Conservation (phyloP, 805 yeast species). For the Ogataea kodamae region DNA sequence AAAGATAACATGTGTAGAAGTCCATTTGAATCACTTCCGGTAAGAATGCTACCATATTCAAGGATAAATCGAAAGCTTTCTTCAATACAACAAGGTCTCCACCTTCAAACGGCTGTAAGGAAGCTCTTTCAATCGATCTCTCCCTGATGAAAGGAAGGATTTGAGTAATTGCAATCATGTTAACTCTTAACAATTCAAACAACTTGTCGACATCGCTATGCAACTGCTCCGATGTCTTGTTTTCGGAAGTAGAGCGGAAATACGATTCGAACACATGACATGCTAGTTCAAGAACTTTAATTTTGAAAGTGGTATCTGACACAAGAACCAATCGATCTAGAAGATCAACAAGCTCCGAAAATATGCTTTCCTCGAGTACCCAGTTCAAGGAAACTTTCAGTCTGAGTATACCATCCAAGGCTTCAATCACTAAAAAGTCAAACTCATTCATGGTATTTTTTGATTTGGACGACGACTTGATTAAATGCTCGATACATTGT, state of each 20-base stretch:
- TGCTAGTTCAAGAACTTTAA: slow-evolving; percentile 46
- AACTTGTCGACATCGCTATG: slow-evolving; percentile 67
- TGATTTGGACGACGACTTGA: slow-evolving; percentile 35
- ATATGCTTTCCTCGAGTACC: slow-evolving; percentile 62
- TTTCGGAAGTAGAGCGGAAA: slow-evolving; percentile 34
- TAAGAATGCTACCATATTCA: slow-evolving; percentile 60
- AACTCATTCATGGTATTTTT: slow-evolving; percentile 20
- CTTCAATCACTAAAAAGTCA: slow-evolving; percentile 38
- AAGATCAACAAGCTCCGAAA: slow-evolving; percentile 57
- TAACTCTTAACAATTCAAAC: slow-evolving; percentile 74
- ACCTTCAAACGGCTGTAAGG: slow-evolving; percentile 22
- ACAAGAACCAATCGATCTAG: slow-evolving; percentile 27
- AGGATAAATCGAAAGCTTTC: slow-evolving; percentile 48
- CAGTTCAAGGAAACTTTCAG: slow-evolving; percentile 54
- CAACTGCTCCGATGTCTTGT: slow-evolving; percentile 38
- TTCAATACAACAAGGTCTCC: slow-evolving; percentile 42
- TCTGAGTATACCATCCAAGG: slow-evolving; percentile 54
- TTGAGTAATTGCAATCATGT: slow-evolving; percentile 57
- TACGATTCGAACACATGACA: slow-evolving; percentile 42
- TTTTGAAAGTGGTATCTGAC: slow-evolving; percentile 46
- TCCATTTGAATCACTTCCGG: slow-evolving; percentile 70
- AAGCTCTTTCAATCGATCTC: slow-evolving; percentile 34
- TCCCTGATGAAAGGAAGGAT: slow-evolving; percentile 58
- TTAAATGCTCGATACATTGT: slow-evolving; percentile 73
- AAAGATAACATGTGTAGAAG: slow-evolving; percentile 65